phyloP scores from a whole-genome alignment of 1,139 yeast species.

The Saccharomycopsis hybrid region DNA sequence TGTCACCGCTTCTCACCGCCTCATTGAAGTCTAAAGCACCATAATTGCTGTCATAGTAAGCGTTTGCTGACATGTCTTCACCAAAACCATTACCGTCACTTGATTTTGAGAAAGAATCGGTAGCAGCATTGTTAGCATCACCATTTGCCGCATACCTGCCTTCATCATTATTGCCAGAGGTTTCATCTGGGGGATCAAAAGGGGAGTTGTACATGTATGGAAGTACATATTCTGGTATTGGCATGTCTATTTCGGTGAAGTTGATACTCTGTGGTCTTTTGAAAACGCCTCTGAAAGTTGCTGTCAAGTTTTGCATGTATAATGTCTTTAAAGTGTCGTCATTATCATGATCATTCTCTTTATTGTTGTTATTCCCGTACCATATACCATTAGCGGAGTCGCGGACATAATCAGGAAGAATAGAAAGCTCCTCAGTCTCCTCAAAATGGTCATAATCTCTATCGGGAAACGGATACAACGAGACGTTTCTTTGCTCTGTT shows the following conservation, averaged over 20 bases:
- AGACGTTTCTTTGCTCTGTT: conserved; percentile 35
- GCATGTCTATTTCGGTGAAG: conserved; percentile 28
- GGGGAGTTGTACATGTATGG: conserved; percentile 31
- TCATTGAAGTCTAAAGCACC: too few species aligned
- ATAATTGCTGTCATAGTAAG: neutral
- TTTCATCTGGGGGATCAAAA: conserved; percentile 13
- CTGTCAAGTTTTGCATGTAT: conserved; percentile 47
- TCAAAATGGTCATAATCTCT: conserved; percentile 41
- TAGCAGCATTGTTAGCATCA: conserved; percentile 28
- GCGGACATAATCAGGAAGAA: conserved; percentile 57
- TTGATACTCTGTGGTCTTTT: conserved; percentile 22
- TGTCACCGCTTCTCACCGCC: conserved; percentile 19
- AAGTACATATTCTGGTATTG: conserved; percentile 41
- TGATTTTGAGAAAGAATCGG: too few species aligned
- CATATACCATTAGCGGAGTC: conserved; percentile 42
- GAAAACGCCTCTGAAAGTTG: conserved; percentile 43
- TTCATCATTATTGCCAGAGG: conserved; percentile 23
- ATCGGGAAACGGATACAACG: conserved; percentile 54
- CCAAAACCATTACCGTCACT: neutral
- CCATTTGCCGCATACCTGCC: conserved; percentile 6
- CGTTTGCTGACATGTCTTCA: neutral
- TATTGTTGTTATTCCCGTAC: conserved; percentile 31
- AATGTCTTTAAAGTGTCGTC: too few species aligned
- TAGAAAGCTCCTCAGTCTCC: conserved; percentile 47
- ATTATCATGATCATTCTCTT: conserved; percentile 19